Evolutionary conservation across 345 rosid species (phyloP).

Genomic region (Hibiscus trionum): DNA sequence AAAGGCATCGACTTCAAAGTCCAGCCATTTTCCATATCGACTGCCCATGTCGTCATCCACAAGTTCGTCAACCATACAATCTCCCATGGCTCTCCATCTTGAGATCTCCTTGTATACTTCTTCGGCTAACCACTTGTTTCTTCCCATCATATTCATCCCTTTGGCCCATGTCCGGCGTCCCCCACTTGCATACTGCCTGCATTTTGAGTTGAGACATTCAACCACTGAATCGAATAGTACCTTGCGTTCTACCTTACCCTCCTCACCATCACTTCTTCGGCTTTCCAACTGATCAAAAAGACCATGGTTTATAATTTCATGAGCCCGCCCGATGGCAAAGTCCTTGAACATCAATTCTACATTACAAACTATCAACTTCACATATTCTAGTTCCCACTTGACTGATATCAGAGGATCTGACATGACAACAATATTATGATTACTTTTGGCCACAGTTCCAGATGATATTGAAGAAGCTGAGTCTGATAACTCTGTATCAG

Average conservation of each 20-base stretch:
- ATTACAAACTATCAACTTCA: slow-evolving; percentile 51
- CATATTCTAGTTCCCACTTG: slow-evolving; percentile 61
- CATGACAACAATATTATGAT: slow-evolving; percentile 2
- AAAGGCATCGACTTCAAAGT: slow-evolving; percentile 63
- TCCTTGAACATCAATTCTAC: slow-evolving; percentile 64
- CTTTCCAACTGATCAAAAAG: slow-evolving; percentile 65
- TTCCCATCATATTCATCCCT: slow-evolving; percentile 42
- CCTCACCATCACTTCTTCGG: slow-evolving; percentile 24
- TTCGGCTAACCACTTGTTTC: slow-evolving; percentile 55
- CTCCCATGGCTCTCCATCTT: slow-evolving; percentile 56
- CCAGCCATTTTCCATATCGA: slow-evolving; percentile 74
- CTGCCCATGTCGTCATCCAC: slow-evolving; percentile 87
- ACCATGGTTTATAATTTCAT: slow-evolving; percentile 41
- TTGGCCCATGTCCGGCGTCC: slow-evolving; percentile 46
- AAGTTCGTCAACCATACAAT: slow-evolving; percentile 82
- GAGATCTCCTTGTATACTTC: slow-evolving; percentile 69
- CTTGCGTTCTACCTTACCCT: slow-evolving; percentile 46
- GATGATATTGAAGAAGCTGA: slow-evolving; percentile 58
- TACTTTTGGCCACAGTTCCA: slow-evolving; percentile 24
- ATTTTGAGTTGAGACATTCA: slow-evolving; percentile 58
- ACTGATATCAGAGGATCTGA: slow-evolving; percentile 18
- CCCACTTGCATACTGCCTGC: slow-evolving; percentile 41
- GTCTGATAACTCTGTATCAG: slow-evolving; percentile 51
- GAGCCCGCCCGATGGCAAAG: slow-evolving; percentile 40
- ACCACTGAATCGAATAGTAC: slow-evolving; percentile 61